These are phyloP conservation scores for Boletellus sp. DNA, from an alignment of 1,284 basidiomycete genomes.

Conservation along the genomic window DNA sequence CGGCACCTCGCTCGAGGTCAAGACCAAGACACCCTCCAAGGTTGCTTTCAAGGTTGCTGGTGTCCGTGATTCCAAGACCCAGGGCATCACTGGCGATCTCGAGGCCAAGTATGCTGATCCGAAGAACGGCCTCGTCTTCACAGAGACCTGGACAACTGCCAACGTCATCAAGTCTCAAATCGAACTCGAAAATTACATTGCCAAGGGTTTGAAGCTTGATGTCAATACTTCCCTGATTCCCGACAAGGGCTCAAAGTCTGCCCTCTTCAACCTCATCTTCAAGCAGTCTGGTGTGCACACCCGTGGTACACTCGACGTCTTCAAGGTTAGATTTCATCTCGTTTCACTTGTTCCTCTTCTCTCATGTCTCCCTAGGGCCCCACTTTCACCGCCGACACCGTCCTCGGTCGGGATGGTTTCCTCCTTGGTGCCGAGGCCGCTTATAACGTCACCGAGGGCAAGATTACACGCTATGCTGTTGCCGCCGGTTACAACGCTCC, in stretches of 20 bases:
- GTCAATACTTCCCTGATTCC: conserved; percentile 83
- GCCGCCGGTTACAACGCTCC: conserved; percentile 94
- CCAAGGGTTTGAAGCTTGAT: conserved; percentile 97
- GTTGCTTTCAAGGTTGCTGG: conserved; percentile 89
- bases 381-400: conserved; percentile 93
- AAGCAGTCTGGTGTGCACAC: conserved; percentile 97
- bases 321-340: conserved; percentile 67
- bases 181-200: conserved; percentile 97
- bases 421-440: conserved; percentile 93
- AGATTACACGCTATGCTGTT: conserved; percentile 88
- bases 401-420: conserved; percentile 96
- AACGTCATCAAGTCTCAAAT: conserved; percentile 90
- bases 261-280: conserved; percentile 83
- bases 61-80: conserved; percentile 68
- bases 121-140: conserved; percentile 87
- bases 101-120: conserved; percentile 90
- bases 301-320: conserved; percentile 87
- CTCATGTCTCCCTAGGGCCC: conserved; percentile 64
- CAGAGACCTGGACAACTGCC: conserved; percentile 92
- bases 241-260: conserved; percentile 81
- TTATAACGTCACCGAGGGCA: conserved; percentile 95
- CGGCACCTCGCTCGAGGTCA: conserved; percentile 81
- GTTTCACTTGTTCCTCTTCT: background rate
- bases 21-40: conserved; percentile 90
- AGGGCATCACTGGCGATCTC: conserved; percentile 78